Evolutionary conservation across 2,329 filamentous ascomycete species (phyloP).

Genomic region (Cadophora sp.): DNA sequence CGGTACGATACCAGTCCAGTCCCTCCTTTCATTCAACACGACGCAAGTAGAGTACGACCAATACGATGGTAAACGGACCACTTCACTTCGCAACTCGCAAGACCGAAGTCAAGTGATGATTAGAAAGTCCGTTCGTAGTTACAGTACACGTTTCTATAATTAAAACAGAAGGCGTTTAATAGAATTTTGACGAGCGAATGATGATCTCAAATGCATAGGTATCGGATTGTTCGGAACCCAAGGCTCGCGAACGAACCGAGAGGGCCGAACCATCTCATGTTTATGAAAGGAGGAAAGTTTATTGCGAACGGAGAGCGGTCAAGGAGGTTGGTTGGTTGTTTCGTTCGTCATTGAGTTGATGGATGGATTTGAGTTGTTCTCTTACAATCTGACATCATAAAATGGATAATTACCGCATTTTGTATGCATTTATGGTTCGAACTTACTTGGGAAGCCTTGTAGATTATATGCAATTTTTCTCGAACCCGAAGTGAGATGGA

Average conservation of each 20-base stretch:
- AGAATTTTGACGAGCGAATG: not conserved
- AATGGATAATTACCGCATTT: not conserved
- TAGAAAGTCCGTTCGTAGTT: not conserved
- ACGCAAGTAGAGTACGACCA: not conserved
- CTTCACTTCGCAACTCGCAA: not conserved
- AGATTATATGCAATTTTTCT: not conserved
- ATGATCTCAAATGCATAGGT: not conserved
- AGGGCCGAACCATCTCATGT: conserved; percentile 7
- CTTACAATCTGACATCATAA: conserved; percentile 16
- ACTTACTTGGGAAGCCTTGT: not conserved
- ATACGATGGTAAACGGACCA: not conserved
- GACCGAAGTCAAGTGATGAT: not conserved
- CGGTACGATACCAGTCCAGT: no score
- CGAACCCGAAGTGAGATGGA: not conserved
- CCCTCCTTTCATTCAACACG: not conserved
- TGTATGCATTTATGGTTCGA: not conserved
- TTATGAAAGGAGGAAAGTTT: not conserved
- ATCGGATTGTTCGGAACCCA: conserved; percentile 8
- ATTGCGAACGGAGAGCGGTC: not conserved
- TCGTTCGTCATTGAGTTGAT: no score
- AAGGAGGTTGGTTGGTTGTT: not conserved
- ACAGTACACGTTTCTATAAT: not conserved
- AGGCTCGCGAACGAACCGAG: no score
- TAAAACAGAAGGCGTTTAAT: not conserved
- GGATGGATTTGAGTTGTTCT: no score